Base-by-base conservation (phyloP, 2,329 filamentous ascomycete species). In the Talaromyces sp. region DNA sequence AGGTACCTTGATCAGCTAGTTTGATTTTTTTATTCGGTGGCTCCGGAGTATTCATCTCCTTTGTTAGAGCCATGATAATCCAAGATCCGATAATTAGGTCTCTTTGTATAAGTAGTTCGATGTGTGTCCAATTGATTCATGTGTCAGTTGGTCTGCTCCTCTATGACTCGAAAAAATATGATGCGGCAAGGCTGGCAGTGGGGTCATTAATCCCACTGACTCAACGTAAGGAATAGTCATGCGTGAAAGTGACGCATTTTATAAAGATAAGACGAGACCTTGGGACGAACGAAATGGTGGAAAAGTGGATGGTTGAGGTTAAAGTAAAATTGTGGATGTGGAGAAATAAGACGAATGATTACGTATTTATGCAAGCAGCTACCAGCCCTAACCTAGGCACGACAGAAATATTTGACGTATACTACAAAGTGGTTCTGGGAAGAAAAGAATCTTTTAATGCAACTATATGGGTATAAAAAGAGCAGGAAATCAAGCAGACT, bases 1-100 rank as follows among this genome's bases (percentile, higher is more conserved):
- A 34, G 19, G 7, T 47, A 63, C 61, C 51, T 63, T 47, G 25
- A n/a, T 63, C 51, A 29, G 27, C 27, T 17, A 54, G 27, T 47
- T 58, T 63, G 11, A 63, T 15, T 17, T 47, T 63, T 63, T 63
- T 63, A 47, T 25, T 36, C 25, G 61, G 51, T 47, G 51, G 61
- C 13, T 63, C 61, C 1, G 27, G 31, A 38, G 17, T 22, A 13
- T 45, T 25, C 0, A 29, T 45, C 13, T 45, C 36, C 22, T 27
- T 59, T 22, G 13, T 45, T 29, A 15, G 6, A 19, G 29, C 7
- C 56, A 56, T 56, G 22, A 15, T 51, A 15, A 7, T 51, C 13
- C 47, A 51, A 47, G 22, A 17, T 13, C 29, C 15, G 15, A 17
- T 17, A 17, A 17, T 29, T 27, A 27, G 13, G 15, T 27, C 47